Conservation (phyloP, 768 basidiomycete genomes). For the Melanogaster broomeanus region DNA sequence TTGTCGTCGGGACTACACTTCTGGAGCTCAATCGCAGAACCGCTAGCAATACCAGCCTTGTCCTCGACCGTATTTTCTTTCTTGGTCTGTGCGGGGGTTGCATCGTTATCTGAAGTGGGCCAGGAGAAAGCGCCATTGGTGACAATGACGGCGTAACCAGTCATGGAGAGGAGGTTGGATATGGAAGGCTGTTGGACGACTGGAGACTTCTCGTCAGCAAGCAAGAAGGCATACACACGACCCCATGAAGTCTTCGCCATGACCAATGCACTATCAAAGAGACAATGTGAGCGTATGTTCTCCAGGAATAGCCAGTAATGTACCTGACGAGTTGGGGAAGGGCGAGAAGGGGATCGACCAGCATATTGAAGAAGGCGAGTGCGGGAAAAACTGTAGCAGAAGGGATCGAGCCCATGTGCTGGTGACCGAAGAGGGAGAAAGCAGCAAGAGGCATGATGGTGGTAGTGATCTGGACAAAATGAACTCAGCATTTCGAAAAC, state of each 20-base stretch:
- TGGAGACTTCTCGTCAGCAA: conserved; percentile 25
- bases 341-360: conserved; percentile 30
- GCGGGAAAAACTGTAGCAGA: conserved; percentile 28
- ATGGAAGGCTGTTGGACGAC: background rate
- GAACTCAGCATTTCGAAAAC: conserved; percentile 8
- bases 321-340: conserved; percentile 32
- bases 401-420: conserved; percentile 24
- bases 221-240: conserved; percentile 29
- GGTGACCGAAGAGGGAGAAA: conserved; percentile 29
- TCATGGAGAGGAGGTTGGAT: conserved; percentile 8
- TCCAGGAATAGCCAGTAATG: background rate
- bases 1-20: background rate
- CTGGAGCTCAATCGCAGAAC: conserved; percentile 11
- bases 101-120: conserved; percentile 13
- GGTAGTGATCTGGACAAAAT: conserved; percentile 19
- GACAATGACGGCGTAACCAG: conserved; percentile 19
- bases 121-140: conserved; percentile 25
- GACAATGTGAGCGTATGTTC: background rate
- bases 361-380: conserved; percentile 33
- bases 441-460: conserved; percentile 34
- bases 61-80: background rate
- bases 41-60: too few relatives aligned
- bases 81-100: background rate
- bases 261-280: conserved; percentile 20
- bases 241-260: conserved; percentile 29